A percentile compares a stretch with the other conserved stretches of the same genome.
Conservation (phyloP, 2,329 filamentous ascomycete species). For the Karstenula rhodostoma region DNA sequence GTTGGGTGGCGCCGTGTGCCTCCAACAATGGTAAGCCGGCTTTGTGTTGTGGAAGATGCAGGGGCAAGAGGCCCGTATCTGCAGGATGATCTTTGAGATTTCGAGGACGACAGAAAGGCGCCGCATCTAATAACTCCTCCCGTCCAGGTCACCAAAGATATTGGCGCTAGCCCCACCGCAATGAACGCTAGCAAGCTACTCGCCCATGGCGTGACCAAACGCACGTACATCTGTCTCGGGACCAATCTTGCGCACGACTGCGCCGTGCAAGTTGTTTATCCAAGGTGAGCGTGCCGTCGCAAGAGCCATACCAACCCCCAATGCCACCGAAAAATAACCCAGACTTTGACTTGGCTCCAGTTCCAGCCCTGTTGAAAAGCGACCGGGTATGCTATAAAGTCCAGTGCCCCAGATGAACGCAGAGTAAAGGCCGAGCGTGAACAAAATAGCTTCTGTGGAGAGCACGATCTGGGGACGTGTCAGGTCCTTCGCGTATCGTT, state of each 20-base stretch:
- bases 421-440: conserved; percentile 71
- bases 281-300: conserved; percentile 14
- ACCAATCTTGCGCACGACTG: conserved; percentile 11
- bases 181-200: conserved; percentile 44
- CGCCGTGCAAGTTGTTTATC: conserved; percentile 17
- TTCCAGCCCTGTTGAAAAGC: conserved; percentile 9
- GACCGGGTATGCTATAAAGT: conserved; percentile 29
- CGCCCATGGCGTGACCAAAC: conserved; percentile 43
- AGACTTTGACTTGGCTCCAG: conserved; percentile 13
- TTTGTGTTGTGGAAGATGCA: no score
- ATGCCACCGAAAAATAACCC: conserved; percentile 19
- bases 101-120: not conserved
- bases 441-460: conserved; percentile 71
- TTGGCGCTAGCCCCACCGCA: conserved; percentile 45
- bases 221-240: conserved; percentile 54
- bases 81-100: not conserved
- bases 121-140: conserved; percentile 3
- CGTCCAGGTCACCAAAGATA: conserved; percentile 50
- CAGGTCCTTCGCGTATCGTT: conserved; percentile 70
- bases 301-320: conserved; percentile 15
- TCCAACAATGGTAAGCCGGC: no score
- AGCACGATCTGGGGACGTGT: conserved; percentile 69
- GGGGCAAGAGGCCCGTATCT: not conserved
- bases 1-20: not conserved
- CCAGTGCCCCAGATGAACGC: conserved; percentile 70